Conservation (phyloP, 257 asterid genomes). For the Ocimum tenuiflorum region DNA sequence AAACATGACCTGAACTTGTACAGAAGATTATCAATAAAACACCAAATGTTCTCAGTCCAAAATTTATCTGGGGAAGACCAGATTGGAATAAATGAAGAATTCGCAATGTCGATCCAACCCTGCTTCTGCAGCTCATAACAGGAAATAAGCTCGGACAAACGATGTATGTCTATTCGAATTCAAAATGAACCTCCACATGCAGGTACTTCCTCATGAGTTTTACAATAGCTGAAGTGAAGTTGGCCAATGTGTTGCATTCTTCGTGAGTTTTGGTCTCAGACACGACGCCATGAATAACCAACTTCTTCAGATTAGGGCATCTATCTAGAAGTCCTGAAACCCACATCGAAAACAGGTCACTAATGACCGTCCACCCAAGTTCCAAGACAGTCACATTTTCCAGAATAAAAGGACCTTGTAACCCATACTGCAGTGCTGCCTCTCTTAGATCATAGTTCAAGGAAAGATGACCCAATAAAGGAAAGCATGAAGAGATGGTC, state of each 20-base stretch:
- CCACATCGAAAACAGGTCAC: constrained; percentile 64
- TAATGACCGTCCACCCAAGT: constrained; percentile 85
- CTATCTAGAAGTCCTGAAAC: constrained; percentile 72
- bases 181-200: constrained; percentile 71
- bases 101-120: constrained; percentile 15
- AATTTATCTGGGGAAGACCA: constrained; percentile 19
- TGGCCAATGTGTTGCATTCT: constrained; percentile 72
- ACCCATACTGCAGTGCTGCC: constrained; percentile 59
- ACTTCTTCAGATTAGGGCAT: constrained; percentile 64
- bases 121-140: constrained; percentile 13
- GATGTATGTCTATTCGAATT: constrained; percentile 51
- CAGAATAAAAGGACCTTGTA: constrained; percentile 58
- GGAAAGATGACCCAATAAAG: constrained; percentile 61
- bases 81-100: constrained; percentile 17
- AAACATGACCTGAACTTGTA: constrained; percentile 27
- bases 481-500: constrained; percentile 77
- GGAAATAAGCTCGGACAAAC: constrained; percentile 12
- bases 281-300: constrained; percentile 73
- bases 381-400: constrained; percentile 70
- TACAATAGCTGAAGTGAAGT: constrained; percentile 63
- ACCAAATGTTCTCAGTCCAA: constrained; percentile 23
- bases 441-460: constrained; percentile 73
- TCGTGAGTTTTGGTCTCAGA: constrained; percentile 85
- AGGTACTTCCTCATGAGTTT: constrained; percentile 66
- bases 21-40: constrained; percentile 20